Percentiles rank a stretch among this genome's conserved stretches.
These are phyloP conservation scores for Pleurotus salmoneostramineus DNA, from an alignment of 768 basidiomycete genomes.

Conservation along the genomic window DNA sequence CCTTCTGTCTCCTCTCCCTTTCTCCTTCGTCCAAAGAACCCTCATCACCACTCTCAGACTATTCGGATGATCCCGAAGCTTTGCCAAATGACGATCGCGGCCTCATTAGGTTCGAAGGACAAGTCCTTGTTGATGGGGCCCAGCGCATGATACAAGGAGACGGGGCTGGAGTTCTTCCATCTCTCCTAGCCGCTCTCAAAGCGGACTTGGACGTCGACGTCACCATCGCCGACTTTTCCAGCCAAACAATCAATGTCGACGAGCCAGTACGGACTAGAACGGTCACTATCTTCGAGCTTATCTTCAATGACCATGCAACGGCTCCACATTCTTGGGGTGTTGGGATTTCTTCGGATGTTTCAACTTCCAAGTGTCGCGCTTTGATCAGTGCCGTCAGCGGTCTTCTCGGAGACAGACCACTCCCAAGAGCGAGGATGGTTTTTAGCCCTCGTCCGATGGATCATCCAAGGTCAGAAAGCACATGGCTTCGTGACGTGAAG, in stretches of 20 bases:
- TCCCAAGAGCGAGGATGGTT: constrained; percentile 34
- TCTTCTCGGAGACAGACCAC: constrained; percentile 45
- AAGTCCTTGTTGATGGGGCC: constrained; percentile 61
- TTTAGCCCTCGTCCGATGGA: constrained; percentile 16
- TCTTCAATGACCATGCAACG: constrained; percentile 43
- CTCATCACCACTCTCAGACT: constrained; percentile 31
- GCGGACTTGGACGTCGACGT: constrained; percentile 62
- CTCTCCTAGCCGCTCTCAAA: constrained; percentile 70
- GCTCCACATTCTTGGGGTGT: constrained; percentile 65
- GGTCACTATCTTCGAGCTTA: constrained; percentile 76
- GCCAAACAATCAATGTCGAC: constrained; percentile 55
- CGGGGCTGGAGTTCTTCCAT: constrained; percentile 75
- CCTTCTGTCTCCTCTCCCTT: constrained; percentile 52
- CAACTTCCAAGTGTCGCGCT: constrained; percentile 67
- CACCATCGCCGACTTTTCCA: constrained; percentile 66
- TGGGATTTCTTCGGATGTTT: constrained; percentile 70
- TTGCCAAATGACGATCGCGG: constrained; percentile 10
- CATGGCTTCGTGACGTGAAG: constrained; percentile 19
- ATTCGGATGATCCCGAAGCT: constrained; percentile 40
- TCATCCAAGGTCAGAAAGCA: constrained; percentile 10
- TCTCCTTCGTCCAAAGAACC: constrained; percentile 33
- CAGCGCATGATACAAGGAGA: constrained; percentile 66
- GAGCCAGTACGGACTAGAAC: constrained; percentile 38
- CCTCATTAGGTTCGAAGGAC: constrained; percentile 59
- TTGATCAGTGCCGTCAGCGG: constrained; percentile 71